phyloP scores from a whole-genome alignment of 228 moss, liverwort and hornwort genomes.

The Sphagnum magellanicum region DNA sequence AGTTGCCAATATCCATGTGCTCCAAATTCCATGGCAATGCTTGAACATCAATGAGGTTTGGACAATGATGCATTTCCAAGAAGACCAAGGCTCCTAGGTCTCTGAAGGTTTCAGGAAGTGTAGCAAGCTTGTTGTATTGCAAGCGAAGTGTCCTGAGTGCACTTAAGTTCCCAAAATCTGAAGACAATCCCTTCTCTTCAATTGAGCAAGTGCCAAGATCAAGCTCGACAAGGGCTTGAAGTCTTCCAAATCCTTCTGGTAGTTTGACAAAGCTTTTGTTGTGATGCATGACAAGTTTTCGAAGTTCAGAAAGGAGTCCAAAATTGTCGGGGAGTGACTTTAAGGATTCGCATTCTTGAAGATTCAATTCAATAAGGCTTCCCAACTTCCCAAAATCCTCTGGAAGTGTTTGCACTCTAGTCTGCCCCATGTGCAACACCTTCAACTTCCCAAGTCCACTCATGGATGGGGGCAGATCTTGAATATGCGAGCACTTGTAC shows the following conservation, averaged over 20 bases:
- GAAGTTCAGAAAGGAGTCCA: conserved; percentile 2
- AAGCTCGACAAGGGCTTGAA: conserved; percentile 1
- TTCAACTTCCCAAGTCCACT: not conserved
- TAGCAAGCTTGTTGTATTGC: not conserved
- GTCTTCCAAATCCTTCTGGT: not conserved
- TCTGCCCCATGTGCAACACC: not conserved
- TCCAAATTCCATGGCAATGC: not conserved
- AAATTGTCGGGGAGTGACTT: not conserved
- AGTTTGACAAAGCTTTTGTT: not conserved
- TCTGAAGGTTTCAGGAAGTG: conserved; percentile 4
- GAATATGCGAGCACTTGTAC: not conserved
- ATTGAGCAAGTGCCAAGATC: conserved; percentile 1
- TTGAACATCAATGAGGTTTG: not conserved
- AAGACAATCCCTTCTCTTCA: not conserved
- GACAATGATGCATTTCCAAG: conserved; percentile 3
- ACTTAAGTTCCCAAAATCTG: conserved; percentile 3
- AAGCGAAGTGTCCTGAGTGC: not conserved
- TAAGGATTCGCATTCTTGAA: not conserved
- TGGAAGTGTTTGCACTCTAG: conserved; percentile 1
- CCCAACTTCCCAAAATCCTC: not conserved
- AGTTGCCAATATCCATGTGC: not conserved
- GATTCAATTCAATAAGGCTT: not conserved
- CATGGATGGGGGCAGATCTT: not conserved
- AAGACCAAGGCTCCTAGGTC: not conserved
- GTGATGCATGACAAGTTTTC: not conserved